These are phyloP conservation scores for Claviceps pusilla DNA, from an alignment of 2,329 filamentous ascomycete species.

Conservation along the genomic window DNA sequence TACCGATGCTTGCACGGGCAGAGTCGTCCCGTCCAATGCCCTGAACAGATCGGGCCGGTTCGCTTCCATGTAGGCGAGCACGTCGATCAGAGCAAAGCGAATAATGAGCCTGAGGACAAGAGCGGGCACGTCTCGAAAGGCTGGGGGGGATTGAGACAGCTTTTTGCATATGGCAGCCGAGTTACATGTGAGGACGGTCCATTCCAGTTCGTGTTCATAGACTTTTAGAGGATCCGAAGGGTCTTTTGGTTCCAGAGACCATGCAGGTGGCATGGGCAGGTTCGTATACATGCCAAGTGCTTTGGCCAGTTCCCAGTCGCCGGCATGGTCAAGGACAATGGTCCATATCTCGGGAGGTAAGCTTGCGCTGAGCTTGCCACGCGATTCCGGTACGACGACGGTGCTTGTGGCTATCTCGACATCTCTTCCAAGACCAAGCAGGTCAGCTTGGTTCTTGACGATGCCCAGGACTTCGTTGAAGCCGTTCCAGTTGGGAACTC, in stretches of 20 bases:
- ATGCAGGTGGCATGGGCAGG: constrained; percentile 55
- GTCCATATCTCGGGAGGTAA: constrained; percentile 83
- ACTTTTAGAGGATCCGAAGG: constrained; percentile 51
- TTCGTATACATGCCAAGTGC: constrained; percentile 69
- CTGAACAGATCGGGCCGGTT: constrained; percentile 62
- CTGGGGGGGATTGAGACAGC: constrained; percentile 54
- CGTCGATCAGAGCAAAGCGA: constrained; percentile 70
- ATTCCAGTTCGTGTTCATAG: constrained; percentile 68
- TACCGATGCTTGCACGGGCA: constrained; percentile 76
- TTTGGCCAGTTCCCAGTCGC: constrained; percentile 82
- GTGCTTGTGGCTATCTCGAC: constrained; percentile 39
- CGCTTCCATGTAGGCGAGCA: constrained; percentile 53
- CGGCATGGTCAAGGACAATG: constrained; percentile 67
- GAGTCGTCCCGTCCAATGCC: constrained; percentile 68
- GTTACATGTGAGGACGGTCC: constrained; percentile 62
- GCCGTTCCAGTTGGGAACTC: constrained; percentile 44
- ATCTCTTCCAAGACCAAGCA: constrained; percentile 59
- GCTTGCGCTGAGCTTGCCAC: constrained; percentile 23
- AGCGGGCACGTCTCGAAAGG: constrained; percentile 57
- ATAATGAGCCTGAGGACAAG: constrained; percentile 79
- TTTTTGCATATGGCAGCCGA: constrained; percentile 58
- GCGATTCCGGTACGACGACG: constrained; percentile 19
- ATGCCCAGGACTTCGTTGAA: constrained; percentile 59
- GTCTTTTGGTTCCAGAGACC: constrained; percentile 44
- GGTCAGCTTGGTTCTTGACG: constrained; percentile 62